Percentiles rank a stretch among this genome's conserved stretches.
These are phyloP conservation scores for Hibiscus syriacus DNA, from an alignment of 345 rosid genomes.

Conservation along the genomic window DNA sequence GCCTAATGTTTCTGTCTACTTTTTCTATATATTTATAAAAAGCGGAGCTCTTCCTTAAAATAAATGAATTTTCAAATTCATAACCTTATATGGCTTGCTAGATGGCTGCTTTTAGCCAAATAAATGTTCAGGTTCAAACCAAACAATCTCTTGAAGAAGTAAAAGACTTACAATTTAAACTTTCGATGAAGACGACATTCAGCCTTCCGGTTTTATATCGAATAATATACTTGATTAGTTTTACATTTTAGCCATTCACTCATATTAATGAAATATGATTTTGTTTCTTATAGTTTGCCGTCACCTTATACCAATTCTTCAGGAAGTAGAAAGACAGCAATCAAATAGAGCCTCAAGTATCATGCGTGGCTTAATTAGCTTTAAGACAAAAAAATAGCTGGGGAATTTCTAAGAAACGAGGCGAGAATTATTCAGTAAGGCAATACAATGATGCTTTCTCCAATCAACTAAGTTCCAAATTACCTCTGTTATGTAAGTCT, in stretches of 20 bases:
- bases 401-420: neutral
- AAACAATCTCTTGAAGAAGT: no score
- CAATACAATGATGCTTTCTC: neutral
- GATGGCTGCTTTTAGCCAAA: no score
- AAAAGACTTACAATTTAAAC: no score
- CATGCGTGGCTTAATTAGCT: neutral
- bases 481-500: constrained; percentile 80
- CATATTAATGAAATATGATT: neutral
- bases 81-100: no score
- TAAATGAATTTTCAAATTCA: neutral
- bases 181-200: no score
- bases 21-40: neutral
- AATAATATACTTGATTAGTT: neutral
- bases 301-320: neutral
- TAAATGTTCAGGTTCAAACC: no score
- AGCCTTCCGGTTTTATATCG: neutral
- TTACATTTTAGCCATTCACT: neutral
- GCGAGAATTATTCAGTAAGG: neutral
- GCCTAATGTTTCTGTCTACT: neutral
- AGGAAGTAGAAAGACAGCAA: neutral
- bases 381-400: neutral
- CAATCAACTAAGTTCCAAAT: neutral
- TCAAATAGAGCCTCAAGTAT: neutral
- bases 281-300: neutral
- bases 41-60: neutral